A percentile compares a stretch with the other conserved stretches of the same genome.
phyloP scores from a whole-genome alignment of 192 early-diverging fungal genomes.

The Diversispora epigaea region DNA sequence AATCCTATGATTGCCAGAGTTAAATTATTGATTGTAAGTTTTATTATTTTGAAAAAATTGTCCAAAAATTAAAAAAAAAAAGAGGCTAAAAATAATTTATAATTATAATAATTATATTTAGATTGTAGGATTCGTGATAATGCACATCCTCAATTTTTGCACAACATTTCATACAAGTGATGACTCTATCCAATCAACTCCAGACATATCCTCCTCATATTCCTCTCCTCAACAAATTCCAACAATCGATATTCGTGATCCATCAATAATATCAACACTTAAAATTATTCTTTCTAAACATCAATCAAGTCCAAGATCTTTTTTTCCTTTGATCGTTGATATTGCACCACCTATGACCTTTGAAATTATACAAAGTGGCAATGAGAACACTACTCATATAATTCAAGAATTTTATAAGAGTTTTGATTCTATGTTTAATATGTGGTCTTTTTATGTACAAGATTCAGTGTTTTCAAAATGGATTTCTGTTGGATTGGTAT shows the following conservation, averaged over 20 bases:
- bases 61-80: background rate
- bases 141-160: constrained; percentile 64
- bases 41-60: background rate
- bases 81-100: background rate
- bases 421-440: constrained; percentile 47
- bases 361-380: constrained; percentile 34
- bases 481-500: constrained; percentile 47
- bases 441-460: constrained; percentile 54
- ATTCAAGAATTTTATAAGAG: constrained; percentile 41
- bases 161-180: constrained; percentile 48
- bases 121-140: constrained; percentile 62
- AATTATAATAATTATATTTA: constrained; percentile 7
- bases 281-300: constrained; percentile 46
- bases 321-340: constrained; percentile 52
- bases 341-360: constrained; percentile 53
- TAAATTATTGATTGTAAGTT: constrained; percentile 54
- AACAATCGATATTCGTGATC: constrained; percentile 44
- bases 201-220: too few species aligned
- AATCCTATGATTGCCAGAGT: constrained; percentile 58
- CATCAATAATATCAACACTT: constrained; percentile 48
- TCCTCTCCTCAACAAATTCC: constrained; percentile 11
- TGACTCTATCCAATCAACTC: background rate
- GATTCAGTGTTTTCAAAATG: constrained; percentile 60
- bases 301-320: constrained; percentile 36
- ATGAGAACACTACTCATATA: constrained; percentile 25